Base-by-base conservation (phyloP, 805 yeast species). In the Starmerella cellae region DNA sequence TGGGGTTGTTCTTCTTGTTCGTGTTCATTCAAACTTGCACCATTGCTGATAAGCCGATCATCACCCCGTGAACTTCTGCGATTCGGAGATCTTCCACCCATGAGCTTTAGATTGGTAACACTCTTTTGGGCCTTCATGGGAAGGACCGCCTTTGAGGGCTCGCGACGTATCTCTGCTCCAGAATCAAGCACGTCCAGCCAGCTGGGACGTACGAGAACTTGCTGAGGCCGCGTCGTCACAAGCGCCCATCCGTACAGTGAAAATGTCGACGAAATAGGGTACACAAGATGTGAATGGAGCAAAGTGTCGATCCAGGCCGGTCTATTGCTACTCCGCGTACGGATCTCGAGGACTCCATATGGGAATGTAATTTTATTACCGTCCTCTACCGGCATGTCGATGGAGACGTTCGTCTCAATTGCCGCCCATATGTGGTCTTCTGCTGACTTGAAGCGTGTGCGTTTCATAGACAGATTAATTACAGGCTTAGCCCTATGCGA, bases 281-380 rank as follows among this genome's bases (percentile, higher is more conserved):
- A 66, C 13, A 73, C 67, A 17, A 75, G 55, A 53, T 73, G 76
- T 3, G 77, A 70, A 20, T 59, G 48, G 20, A 64, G 59, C 23
- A 76, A 55, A 5, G 63, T 59, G 32, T 53, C 53, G 6, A 75
- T 51, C 52, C 64, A 57, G 1, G 48, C 38, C n/a, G n/a, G n/a
- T n/a, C n/a, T n/a, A 0, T 72, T 50, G 14, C 48, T 29, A 11
- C 39, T 45, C 62, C 28, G 64, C 65, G 72, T 72, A 18, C 71
- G 57, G 19, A 76, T 55, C 42, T 70, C 71, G 24, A 75, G 56
- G 0, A 71, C 61, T 0, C 74, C 65, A 51, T 71, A 69, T 2
- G 78, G 77, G 51, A 36, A 36, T 5, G 8, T 6, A 17, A 74
- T 71, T 1, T 23, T 4, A 18, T n/a, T 3, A 9, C 21, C 35